Conservation (phyloP, 1,139 yeast genomes). For the Saccharomycopsis crataegensis region DNA sequence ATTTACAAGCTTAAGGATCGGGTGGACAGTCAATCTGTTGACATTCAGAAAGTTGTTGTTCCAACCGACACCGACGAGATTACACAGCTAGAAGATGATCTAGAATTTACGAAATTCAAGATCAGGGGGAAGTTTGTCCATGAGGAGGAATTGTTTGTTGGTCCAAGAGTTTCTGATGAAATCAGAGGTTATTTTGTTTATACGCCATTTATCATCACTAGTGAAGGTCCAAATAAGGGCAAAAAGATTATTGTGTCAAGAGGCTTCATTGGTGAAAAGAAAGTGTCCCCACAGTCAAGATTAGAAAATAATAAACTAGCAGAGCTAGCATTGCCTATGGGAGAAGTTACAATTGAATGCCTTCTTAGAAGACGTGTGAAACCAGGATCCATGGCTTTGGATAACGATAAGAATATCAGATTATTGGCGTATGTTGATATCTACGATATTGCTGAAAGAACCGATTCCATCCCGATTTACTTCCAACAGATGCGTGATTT, state of each 20-base stretch:
- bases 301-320: conserved; percentile 31
- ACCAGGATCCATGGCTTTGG: conserved; percentile 68
- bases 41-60: conserved; percentile 54
- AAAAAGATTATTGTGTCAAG: conserved; percentile 70
- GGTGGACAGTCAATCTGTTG: conserved; percentile 63
- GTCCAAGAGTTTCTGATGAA: conserved; percentile 78
- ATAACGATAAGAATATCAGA: conserved; percentile 58
- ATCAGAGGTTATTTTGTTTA: conserved; percentile 71
- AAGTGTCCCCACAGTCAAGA: conserved; percentile 59
- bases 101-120: conserved; percentile 73
- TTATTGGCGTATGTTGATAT: conserved; percentile 69
- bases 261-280: conserved; percentile 84
- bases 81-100: conserved; percentile 45
- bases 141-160: conserved; percentile 82
- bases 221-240: conserved; percentile 62
- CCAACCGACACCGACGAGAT: conserved; percentile 24
- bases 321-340: conserved; percentile 66
- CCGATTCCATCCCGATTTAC: conserved; percentile 66
- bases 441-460: conserved; percentile 65
- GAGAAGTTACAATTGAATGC: conserved; percentile 67
- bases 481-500: conserved; percentile 68
- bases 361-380: conserved; percentile 65
- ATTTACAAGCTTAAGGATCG: conserved; percentile 79
- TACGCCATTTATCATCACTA: conserved; percentile 51
- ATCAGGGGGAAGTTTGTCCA: conserved; percentile 76